Conservation (phyloP, 345 rosid genomes). For the Kandelia obovata region DNA sequence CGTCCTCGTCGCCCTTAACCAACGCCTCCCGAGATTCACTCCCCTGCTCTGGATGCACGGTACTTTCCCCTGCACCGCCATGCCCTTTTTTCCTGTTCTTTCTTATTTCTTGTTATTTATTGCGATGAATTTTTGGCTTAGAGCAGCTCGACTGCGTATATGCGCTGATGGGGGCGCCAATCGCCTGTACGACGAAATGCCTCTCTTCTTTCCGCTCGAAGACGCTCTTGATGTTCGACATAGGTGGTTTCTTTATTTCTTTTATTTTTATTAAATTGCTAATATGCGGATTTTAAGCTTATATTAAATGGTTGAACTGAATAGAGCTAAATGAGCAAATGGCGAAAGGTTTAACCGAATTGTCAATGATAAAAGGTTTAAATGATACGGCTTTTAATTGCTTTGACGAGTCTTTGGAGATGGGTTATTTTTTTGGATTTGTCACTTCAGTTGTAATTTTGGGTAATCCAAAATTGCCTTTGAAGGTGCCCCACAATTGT, state of each 20-base stretch:
- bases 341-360: no score
- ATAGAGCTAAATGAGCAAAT: no score
- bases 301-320: no score
- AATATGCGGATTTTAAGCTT: no score
- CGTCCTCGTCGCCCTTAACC: conserved; percentile 77
- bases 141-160: conserved; percentile 73
- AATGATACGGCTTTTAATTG: no score
- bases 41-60: conserved; percentile 89
- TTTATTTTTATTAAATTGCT: no score
- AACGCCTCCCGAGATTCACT: conserved; percentile 61
- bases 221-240: conserved; percentile 50
- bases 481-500: no score
- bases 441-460: no score
- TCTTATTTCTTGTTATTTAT: background rate
- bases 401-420: no score
- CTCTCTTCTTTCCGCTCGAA: conserved; percentile 57
- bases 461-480: no score
- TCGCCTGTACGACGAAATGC: conserved; percentile 85
- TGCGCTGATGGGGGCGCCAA: conserved; percentile 99
- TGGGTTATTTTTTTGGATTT: no score
- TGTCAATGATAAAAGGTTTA: no score
- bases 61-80: conserved; percentile 17
- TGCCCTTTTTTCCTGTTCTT: background rate
- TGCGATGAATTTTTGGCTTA: conserved; percentile 23
- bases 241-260: conserved; percentile 37